phyloP scores from a whole-genome alignment of 2,329 filamentous ascomycete genomes.

The Colletotrichum caudatum region DNA sequence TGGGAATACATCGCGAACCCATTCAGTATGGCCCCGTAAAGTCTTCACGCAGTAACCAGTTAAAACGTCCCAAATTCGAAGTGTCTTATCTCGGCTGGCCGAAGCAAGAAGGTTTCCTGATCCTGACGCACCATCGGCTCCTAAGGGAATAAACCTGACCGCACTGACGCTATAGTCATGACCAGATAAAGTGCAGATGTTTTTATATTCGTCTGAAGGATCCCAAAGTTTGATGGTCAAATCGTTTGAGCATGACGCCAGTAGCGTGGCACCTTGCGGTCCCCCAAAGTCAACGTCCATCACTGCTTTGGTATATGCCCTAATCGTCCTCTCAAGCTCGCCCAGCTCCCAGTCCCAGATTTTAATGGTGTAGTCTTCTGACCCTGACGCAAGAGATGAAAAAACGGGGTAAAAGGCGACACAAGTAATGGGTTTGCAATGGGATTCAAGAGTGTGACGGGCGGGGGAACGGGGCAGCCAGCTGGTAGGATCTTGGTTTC shows the following conservation, averaged over 20 bases:
- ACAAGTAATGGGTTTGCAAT: conserved; percentile 84
- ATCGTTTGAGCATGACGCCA: conserved; percentile 83
- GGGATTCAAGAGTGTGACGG: conserved; percentile 84
- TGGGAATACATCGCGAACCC: conserved; percentile 90
- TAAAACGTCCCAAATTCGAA: conserved; percentile 92
- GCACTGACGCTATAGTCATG: conserved; percentile 94
- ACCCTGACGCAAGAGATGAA: conserved; percentile 88
- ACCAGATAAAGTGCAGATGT: conserved; percentile 89
- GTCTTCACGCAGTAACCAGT: conserved; percentile 94
- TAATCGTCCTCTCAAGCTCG: conserved; percentile 89
- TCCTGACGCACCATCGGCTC: conserved; percentile 81
- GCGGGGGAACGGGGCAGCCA: conserved; percentile 90
- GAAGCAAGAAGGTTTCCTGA: conserved; percentile 86
- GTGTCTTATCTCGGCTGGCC: conserved; percentile 85
- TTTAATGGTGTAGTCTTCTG: conserved; percentile 93
- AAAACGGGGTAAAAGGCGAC: conserved; percentile 95
- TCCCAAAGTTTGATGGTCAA: conserved; percentile 97
- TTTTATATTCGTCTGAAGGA: conserved; percentile 92
- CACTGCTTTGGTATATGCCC: conserved; percentile 90
- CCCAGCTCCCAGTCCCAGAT: conserved; percentile 98
- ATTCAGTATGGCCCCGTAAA: conserved; percentile 85
- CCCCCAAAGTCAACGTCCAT: conserved; percentile 92
- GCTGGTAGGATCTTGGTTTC: conserved; percentile 84
- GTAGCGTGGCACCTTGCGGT: conserved; percentile 79
- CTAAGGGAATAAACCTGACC: conserved; percentile 88